Evolutionary conservation across 1,284 basidiomycete species (phyloP).

Genomic region (Naganishia cerealis): DNA sequence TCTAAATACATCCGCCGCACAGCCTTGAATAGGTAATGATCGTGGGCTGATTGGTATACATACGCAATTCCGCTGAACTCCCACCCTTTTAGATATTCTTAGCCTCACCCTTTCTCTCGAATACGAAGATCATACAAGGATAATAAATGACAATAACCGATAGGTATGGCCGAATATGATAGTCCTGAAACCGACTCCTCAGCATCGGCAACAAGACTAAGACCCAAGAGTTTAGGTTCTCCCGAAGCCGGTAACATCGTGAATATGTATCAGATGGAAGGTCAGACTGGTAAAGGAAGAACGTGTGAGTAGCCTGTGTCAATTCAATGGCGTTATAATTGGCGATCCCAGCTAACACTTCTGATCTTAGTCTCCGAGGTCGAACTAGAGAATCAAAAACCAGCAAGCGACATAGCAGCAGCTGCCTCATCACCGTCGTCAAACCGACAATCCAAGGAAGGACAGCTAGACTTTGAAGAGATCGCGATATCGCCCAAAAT

Average conservation of each 20-base stretch:
- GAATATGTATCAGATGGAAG: background rate
- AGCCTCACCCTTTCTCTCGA: background rate
- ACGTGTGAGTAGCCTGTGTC: background rate
- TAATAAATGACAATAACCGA: background rate
- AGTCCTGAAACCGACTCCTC: background rate
- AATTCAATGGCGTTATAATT: background rate
- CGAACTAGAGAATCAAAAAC: background rate
- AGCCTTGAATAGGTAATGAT: too few relatives aligned
- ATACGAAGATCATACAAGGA: background rate
- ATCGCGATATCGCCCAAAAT: background rate
- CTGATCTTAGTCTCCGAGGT: background rate
- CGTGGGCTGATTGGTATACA: too few relatives aligned
- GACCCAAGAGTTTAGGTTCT: background rate
- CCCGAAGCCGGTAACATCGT: background rate
- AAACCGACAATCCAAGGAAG: background rate
- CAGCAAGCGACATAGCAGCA: background rate
- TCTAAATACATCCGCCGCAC: too few relatives aligned
- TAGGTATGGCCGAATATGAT: background rate
- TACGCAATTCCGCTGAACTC: too few relatives aligned
- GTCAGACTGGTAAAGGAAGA: background rate
- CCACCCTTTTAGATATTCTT: too few relatives aligned
- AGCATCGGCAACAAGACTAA: background rate
- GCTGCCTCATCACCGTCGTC: background rate
- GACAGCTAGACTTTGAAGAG: background rate
- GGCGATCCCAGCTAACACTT: background rate